Evolutionary conservation across 2,329 filamentous ascomycete species (phyloP).

Genomic region (Colletotrichum cordylinicola): DNA sequence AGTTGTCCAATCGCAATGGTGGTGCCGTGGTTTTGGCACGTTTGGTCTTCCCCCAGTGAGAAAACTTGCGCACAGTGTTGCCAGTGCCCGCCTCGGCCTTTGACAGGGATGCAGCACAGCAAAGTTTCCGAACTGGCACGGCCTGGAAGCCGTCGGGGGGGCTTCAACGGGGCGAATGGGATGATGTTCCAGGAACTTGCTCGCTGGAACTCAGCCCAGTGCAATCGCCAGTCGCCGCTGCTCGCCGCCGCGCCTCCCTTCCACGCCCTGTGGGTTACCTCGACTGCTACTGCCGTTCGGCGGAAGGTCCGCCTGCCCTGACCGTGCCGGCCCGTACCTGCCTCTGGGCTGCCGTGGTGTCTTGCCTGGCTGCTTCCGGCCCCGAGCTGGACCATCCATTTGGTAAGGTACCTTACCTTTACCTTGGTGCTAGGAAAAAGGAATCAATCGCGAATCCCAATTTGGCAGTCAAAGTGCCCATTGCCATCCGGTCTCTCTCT

Average conservation of each 20-base stretch:
- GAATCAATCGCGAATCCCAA: neutral
- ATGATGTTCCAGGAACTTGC: neutral
- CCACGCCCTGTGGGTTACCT: neutral
- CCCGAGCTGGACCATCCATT: neutral
- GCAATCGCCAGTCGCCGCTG: neutral
- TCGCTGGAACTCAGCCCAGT: neutral
- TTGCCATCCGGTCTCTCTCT: neutral
- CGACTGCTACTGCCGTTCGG: neutral
- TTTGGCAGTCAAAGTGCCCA: neutral
- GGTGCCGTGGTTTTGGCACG: neutral
- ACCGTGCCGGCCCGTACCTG: neutral
- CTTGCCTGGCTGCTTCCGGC: neutral
- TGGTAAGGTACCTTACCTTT: too few species aligned
- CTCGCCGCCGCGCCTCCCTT: neutral
- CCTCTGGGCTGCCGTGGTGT: neutral
- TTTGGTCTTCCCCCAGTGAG: neutral
- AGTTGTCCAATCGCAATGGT: conserved; percentile 6
- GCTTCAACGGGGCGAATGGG: neutral
- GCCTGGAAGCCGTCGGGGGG: neutral
- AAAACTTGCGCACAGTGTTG: conserved; percentile 12
- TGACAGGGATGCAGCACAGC: neutral
- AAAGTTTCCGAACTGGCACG: neutral
- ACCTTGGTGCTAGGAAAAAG: too few species aligned
- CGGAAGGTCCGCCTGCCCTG: neutral
- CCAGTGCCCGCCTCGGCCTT: neutral